Percentiles rank a stretch among this genome's conserved stretches.
phyloP scores from a whole-genome alignment of 2,329 filamentous ascomycete genomes.

The Aureobasidium mangrovei region DNA sequence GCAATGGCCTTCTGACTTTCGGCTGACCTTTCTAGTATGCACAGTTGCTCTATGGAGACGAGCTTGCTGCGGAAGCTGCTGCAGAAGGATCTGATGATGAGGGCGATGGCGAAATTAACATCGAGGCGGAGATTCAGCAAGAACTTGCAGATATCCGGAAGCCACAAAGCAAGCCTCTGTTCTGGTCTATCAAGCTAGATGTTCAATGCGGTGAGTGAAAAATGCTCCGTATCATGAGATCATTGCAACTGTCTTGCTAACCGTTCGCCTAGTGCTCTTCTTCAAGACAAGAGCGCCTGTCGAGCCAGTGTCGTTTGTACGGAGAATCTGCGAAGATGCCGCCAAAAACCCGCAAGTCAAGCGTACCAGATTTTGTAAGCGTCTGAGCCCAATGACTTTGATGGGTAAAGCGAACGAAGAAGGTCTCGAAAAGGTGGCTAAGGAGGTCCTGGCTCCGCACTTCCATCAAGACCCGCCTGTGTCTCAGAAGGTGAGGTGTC shows the following conservation, averaged over 20 bases:
- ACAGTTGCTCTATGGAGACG: slow-evolving; percentile 4
- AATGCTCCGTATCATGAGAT: neutral
- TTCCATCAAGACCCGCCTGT: slow-evolving; percentile 48
- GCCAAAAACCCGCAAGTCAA: slow-evolving; percentile 42
- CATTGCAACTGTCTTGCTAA: neutral
- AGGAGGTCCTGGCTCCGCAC: slow-evolving; percentile 52
- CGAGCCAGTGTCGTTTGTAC: slow-evolving; percentile 52
- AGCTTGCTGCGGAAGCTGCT: slow-evolving; percentile 21
- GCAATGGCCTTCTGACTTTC: neutral
- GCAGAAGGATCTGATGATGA: slow-evolving; percentile 34
- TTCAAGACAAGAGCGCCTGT: slow-evolving; percentile 49
- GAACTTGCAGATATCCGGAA: slow-evolving; percentile 59
- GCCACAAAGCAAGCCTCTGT: slow-evolving; percentile 40
- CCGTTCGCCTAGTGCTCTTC: slow-evolving; percentile 41
- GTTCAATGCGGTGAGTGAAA: slow-evolving; percentile 44
- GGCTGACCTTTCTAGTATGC: neutral
- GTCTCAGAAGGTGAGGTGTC: slow-evolving; percentile 42
- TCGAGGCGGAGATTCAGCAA: slow-evolving; percentile 62
- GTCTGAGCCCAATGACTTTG: slow-evolving; percentile 51
- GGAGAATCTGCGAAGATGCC: slow-evolving; percentile 50
- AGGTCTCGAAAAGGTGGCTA: slow-evolving; percentile 57
- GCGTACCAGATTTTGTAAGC: slow-evolving; percentile 49
- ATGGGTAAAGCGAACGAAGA: slow-evolving; percentile 60
- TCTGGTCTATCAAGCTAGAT: slow-evolving; percentile 45
- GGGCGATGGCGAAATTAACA: slow-evolving; percentile 42